Evolutionary conservation across 208 protist species (phyloP).

Genomic region (Trypanosoma melophagium): DNA sequence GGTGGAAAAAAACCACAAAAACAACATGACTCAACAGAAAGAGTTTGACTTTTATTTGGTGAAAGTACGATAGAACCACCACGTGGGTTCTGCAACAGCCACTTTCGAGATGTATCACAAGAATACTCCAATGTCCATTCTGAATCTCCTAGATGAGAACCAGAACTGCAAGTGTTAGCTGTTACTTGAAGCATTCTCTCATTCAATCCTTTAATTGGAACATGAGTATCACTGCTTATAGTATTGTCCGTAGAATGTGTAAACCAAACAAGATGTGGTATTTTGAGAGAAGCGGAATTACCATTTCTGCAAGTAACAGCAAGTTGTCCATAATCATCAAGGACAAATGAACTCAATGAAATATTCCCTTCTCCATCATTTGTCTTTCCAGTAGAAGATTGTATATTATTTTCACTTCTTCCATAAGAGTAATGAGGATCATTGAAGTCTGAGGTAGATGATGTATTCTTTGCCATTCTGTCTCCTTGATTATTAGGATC

Average conservation of each 20-base stretch:
- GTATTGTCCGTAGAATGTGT: not conserved
- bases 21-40: not conserved
- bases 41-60: not conserved
- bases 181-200: too few species aligned
- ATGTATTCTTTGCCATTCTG: too few species aligned
- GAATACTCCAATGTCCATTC: not conserved
- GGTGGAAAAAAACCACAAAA: not conserved
- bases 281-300: not conserved
- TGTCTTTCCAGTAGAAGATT: not conserved
- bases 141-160: too few species aligned
- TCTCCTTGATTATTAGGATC: too few species aligned
- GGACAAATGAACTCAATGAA: not conserved
- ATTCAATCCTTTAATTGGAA: too few species aligned
- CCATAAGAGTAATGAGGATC: not conserved
- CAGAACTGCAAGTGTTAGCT: not conserved
- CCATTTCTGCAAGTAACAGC: not conserved
- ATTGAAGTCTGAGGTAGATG: not conserved
- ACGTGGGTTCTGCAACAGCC: not conserved
- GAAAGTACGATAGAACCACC: constrained; percentile 4
- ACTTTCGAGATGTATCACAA: not conserved
- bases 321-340: constrained; percentile 10
- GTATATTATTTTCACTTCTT: not conserved
- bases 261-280: constrained; percentile 4
- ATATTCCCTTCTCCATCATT: not conserved
- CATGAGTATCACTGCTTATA: not conserved